Evolutionary conservation across 106 monocot genomes (phyloP).

Genomic region (Narthecium ossifragum): DNA sequence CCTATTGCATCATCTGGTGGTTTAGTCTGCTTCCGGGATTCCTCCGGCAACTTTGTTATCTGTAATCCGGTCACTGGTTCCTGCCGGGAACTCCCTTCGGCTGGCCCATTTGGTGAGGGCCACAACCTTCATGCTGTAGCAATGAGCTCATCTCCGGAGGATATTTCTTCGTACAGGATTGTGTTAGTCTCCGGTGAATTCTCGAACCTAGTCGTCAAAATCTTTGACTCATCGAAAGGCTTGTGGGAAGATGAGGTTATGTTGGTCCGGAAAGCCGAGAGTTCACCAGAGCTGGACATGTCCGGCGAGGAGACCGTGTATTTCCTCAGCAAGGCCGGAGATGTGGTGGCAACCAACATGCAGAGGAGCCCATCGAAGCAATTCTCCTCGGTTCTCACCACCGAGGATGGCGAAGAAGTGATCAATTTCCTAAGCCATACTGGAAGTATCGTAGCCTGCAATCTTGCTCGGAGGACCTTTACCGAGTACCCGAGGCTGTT

Average conservation of each 20-base stretch:
- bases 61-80: constrained; percentile 60
- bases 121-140: constrained; percentile 55
- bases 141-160: constrained; percentile 33
- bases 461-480: constrained; percentile 30
- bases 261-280: constrained; percentile 15
- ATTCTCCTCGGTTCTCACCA: constrained; percentile 59
- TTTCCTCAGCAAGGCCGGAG: constrained; percentile 84
- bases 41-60: constrained; percentile 23
- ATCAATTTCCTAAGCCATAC: constrained; percentile 64
- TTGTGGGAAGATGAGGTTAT: constrained; percentile 45
- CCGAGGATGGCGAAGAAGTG: constrained; percentile 44
- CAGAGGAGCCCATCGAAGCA: constrained; percentile 73
- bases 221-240: constrained; percentile 39
- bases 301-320: constrained; percentile 38
- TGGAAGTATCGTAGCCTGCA: constrained; percentile 49
- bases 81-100: constrained; percentile 39
- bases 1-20: constrained; percentile 72
- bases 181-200: constrained; percentile 45
- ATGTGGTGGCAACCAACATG: constrained; percentile 75
- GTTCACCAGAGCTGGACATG: constrained; percentile 11
- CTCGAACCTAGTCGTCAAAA: constrained; percentile 30
- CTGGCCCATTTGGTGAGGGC: neutral
- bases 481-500: constrained; percentile 54
- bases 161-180: constrained; percentile 31
- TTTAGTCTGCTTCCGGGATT: constrained; percentile 47